A percentile compares a stretch with the other conserved stretches of the same genome.
Conservation (phyloP, 805 yeast genomes). For the Alloascoidea africana region DNA sequence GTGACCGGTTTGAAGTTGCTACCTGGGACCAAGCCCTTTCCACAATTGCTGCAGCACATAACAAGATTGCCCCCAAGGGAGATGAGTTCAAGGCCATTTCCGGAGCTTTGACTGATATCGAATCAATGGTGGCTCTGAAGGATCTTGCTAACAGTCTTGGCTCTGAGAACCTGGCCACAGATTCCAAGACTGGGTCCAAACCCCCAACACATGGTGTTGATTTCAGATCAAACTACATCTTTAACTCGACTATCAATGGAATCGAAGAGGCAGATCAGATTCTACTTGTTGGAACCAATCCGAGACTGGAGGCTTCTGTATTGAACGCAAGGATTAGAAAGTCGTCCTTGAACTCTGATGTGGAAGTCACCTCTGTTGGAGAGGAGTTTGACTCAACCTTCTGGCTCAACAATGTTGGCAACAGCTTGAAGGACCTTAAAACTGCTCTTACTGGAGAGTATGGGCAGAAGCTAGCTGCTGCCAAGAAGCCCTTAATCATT, state of each 20-base stretch:
- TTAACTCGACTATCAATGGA: slow-evolving; percentile 68
- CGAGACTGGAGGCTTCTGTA: slow-evolving; percentile 83
- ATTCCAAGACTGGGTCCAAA: slow-evolving; percentile 38
- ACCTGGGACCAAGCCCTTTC: slow-evolving; percentile 82
- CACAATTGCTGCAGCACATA: slow-evolving; percentile 47
- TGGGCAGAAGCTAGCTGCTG: slow-evolving; percentile 51
- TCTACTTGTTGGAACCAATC: slow-evolving; percentile 72
- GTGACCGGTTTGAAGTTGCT: slow-evolving; percentile 53
- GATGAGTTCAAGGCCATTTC: slow-evolving; percentile 70
- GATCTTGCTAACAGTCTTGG: slow-evolving; percentile 65
- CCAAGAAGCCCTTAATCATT: slow-evolving; percentile 63
- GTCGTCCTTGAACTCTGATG: slow-evolving; percentile 54
- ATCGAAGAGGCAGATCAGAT: slow-evolving; percentile 75
- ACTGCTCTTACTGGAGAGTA: slow-evolving; percentile 49
- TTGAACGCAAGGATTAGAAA: slow-evolving; percentile 73
- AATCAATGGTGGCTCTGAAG: slow-evolving; percentile 67
- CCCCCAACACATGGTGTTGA: slow-evolving; percentile 58
- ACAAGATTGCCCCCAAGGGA: slow-evolving; percentile 38
- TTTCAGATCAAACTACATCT: slow-evolving; percentile 62
- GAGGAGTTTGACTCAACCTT: slow-evolving; percentile 68
- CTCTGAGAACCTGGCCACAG: slow-evolving; percentile 69
- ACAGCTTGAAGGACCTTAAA: slow-evolving; percentile 36
- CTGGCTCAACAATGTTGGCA: slow-evolving; percentile 47
- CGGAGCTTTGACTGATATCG: slow-evolving; percentile 75
- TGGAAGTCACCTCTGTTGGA: slow-evolving; percentile 63